Evolutionary conservation across 2,329 filamentous ascomycete genomes (phyloP).

Genomic region (Metarhizium rileyi): DNA sequence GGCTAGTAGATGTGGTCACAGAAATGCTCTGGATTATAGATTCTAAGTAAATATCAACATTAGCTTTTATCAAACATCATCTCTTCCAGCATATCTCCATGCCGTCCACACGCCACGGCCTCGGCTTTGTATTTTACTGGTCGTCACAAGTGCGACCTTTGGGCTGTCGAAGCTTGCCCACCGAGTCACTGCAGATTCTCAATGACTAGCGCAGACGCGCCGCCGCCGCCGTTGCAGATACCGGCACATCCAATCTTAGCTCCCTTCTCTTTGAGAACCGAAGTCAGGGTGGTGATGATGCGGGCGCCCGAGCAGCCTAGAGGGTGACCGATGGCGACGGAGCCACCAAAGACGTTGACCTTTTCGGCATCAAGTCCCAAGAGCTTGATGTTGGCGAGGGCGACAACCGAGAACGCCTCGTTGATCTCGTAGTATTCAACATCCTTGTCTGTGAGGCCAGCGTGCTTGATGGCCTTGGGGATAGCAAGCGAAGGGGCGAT

Average conservation of each 20-base stretch:
- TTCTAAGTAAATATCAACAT: neutral
- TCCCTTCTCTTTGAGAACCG: slow-evolving; percentile 82
- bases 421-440: slow-evolving; percentile 98
- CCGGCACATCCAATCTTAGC: slow-evolving; percentile 89
- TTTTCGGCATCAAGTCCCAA: slow-evolving; percentile 70
- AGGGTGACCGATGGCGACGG: slow-evolving; percentile 91
- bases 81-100: neutral
- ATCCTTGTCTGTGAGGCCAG: slow-evolving; percentile 64
- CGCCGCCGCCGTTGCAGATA: slow-evolving; percentile 97
- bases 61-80: slow-evolving; percentile 1
- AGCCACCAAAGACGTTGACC: slow-evolving; percentile 91
- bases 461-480: slow-evolving; percentile 95
- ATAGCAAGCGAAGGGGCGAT: slow-evolving; percentile 88
- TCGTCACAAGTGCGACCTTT: slow-evolving; percentile 8
- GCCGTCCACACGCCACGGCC: neutral
- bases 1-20: neutral
- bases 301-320: slow-evolving; percentile 89
- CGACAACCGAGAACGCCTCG: slow-evolving; percentile 96
- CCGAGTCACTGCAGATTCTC: slow-evolving; percentile 57
- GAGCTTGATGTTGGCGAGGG: slow-evolving; percentile 91
- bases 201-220: slow-evolving; percentile 86
- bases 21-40: neutral
- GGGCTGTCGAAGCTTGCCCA: slow-evolving; percentile 19
- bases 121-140: neutral
- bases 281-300: slow-evolving; percentile 82